Evolutionary conservation across 2,329 filamentous ascomycete species (phyloP), one percentile per base, ranked within the genome.

Genomic region (Ploettnerulaceae sp.): DNA sequence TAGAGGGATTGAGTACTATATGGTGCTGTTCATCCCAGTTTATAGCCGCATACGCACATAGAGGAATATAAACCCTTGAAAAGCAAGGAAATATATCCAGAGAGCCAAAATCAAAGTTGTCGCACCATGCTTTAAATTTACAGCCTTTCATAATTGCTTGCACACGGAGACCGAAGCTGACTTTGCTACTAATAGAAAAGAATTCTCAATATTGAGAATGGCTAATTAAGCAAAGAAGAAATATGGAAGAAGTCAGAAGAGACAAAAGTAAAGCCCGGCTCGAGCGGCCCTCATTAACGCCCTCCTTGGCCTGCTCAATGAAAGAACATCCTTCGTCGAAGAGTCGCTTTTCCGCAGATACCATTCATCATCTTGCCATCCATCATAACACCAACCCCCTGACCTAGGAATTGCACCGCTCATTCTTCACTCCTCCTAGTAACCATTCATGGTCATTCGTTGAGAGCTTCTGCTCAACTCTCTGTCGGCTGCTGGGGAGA

Each of bases 371-470:
- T 55, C 54, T 58, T 57, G 55, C n/a, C 12, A 33, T 15, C 55
- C 50, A 53, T 59, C 56, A 59, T 58, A 58, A 60, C 57, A 60
- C 56, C 56, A 58, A 53, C 39, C 50, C 51, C 38, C 43, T 26
- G 14, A 25, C 33, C 25, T 29, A 14, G n/a, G n/a, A n/a, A n/a
- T n/a, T n/a, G 24, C 26, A 45, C 48, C 48, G 46, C 34, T 36
- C 17, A 37, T 21, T 42, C 22, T 33, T 39, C 40, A 40, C 28
- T 40, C 44, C 48, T 41, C 43, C 66, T 90, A 96, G 77, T 97
- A 96, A 69, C 93, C 93, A 72, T 97, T 98, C 89, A 97, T 95
- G 59, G 89, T 94, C 82, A 93, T 88, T 68, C 93, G 82, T 76
- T 97, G 90, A 61, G 90, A 96, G 79, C 86, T 89, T 69, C 91